Percentiles rank a stretch among this genome's conserved stretches.
Evolutionary conservation across 306 rosid genomes (phyloP).

Genomic region (Rosa multiflora): DNA sequence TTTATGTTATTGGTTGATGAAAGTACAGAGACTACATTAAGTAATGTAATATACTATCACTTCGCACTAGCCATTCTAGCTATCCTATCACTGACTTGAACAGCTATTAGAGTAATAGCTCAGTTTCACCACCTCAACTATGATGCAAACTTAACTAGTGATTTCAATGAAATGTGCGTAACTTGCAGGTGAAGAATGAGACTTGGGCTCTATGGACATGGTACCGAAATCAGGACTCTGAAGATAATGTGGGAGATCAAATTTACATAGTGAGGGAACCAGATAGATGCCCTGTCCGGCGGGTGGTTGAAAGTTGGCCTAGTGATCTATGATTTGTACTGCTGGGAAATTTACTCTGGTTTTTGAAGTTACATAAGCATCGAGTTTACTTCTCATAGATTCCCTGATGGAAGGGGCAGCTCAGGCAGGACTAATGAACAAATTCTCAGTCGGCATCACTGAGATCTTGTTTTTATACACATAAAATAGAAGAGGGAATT

Average conservation of each 20-base stretch:
- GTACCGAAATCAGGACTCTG: slow-evolving; percentile 71
- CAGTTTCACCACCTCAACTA: background rate
- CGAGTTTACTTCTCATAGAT: background rate
- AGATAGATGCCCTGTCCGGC: slow-evolving; percentile 39
- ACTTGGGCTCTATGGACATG: slow-evolving; percentile 84
- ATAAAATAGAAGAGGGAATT: background rate
- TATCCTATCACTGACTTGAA: background rate
- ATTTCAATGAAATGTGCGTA: slow-evolving; percentile 14
- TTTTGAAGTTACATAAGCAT: background rate
- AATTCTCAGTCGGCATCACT: background rate
- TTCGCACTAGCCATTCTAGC: background rate
- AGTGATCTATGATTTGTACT: slow-evolving; percentile 25
- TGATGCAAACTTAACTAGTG: background rate
- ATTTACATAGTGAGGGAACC: slow-evolving; percentile 82
- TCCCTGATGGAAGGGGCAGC: background rate
- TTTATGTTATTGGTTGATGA: background rate
- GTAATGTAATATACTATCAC: background rate
- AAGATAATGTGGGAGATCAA: slow-evolving; percentile 59
- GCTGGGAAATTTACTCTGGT: slow-evolving; percentile 1
- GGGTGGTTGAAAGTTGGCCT: slow-evolving; percentile 20
- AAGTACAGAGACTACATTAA: background rate
- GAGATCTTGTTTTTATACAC: background rate
- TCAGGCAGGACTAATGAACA: background rate
- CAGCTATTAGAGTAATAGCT: background rate
- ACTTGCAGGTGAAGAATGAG: slow-evolving; percentile 71